A percentile compares a stretch with the other conserved stretches of the same genome.
These are phyloP conservation scores for Alternaria sp. DNA, from an alignment of 2,329 filamentous ascomycete genomes.

Conservation along the genomic window DNA sequence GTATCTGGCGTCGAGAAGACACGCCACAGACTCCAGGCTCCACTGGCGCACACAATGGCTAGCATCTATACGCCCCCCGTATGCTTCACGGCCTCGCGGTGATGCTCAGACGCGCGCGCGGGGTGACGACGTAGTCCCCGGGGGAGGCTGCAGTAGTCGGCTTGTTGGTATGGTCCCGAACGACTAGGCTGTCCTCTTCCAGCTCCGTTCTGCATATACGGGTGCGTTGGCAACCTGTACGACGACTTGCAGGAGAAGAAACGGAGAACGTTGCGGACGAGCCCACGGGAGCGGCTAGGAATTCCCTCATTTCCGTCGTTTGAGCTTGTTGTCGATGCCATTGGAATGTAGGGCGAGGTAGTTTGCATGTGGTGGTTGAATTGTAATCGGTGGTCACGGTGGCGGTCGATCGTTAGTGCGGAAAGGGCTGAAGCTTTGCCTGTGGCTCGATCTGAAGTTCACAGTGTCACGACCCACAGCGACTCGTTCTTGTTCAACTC, in stretches of 20 bases:
- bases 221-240: neutral
- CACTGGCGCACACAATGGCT: neutral
- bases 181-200: neutral
- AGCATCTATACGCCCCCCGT: neutral
- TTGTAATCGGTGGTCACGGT: neutral
- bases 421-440: slow-evolving; percentile 1
- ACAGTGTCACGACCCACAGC: neutral
- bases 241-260: neutral
- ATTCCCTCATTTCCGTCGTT: neutral
- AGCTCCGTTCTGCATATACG: neutral
- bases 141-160: neutral
- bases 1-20: neutral
- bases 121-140: neutral
- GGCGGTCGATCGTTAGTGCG: neutral
- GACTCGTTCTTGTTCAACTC: neutral
- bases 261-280: neutral
- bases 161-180: neutral
- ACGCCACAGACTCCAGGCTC: neutral
- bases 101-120: neutral
- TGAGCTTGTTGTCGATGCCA: neutral
- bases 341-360: neutral
- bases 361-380: neutral
- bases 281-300: neutral
- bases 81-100: neutral
- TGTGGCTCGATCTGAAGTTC: neutral